phyloP scores from a whole-genome alignment of 225 moss, liverwort and hornwort species.

The Sphagnum contortum region DNA sequence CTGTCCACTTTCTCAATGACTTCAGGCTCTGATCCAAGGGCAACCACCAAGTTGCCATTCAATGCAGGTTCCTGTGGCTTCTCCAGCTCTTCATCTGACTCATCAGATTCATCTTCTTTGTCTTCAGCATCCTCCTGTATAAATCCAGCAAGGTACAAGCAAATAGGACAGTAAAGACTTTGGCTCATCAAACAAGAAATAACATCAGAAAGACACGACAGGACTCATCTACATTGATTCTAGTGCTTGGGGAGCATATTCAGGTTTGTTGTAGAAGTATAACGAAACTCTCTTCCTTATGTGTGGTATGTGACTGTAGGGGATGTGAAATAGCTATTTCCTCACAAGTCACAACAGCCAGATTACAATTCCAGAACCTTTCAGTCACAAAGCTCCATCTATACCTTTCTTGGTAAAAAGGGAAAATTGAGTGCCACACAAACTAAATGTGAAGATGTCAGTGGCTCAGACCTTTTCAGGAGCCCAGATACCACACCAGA shows the following conservation, averaged over 20 bases:
- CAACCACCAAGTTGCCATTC: neutral
- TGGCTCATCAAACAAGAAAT: neutral
- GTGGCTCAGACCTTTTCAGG: conserved; percentile 25
- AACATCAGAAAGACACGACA: neutral
- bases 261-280: conserved; percentile 9
- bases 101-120: conserved; percentile 12
- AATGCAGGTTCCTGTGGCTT: neutral
- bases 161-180: too few species aligned
- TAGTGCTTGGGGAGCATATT: neutral
- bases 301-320: too few species aligned
- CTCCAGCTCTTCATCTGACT: conserved; percentile 4
- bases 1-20: conserved; percentile 2
- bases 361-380: neutral
- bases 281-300: too few species aligned
- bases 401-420: neutral
- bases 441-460: too few species aligned
- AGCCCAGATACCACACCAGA: conserved; percentile 50
- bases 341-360: neutral
- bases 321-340: neutral
- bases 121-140: conserved; percentile 1
- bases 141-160: too few species aligned
- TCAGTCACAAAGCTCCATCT: neutral
- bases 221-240: neutral
- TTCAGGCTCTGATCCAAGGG: neutral
- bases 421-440: too few species aligned